Base-by-base conservation (phyloP, 139 green algal genomes). In the Eudorina sp. region DNA sequence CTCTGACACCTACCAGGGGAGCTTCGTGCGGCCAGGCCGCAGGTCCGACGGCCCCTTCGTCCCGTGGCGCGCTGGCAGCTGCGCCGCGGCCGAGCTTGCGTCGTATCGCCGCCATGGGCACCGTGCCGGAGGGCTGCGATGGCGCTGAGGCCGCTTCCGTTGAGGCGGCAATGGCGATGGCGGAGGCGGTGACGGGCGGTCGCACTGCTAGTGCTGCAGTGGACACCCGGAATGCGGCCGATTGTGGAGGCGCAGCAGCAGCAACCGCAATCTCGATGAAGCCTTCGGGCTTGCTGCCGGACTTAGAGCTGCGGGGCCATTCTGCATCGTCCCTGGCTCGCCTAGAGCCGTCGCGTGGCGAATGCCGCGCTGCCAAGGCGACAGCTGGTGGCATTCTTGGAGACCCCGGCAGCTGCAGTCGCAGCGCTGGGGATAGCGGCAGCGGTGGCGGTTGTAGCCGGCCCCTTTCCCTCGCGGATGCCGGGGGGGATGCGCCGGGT, bases 231-330 rank as follows among this genome's bases (percentile, higher is more conserved):
- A n/a, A n/a, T n/a, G n/a, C n/a, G n/a, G n/a, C n/a, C n/a, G n/a
- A n/a, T n/a, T n/a, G n/a, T n/a, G n/a, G n/a, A n/a, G n/a, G n/a
- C n/a, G n/a, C n/a, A n/a, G n/a, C n/a, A n/a, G n/a, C n/a, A n/a
- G n/a, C n/a, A n/a, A n/a, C n/a, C n/a, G n/a, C n/a, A n/a, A n/a
- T n/a, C n/a, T n/a, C n/a, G n/a, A n/a, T n/a, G n/a, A n/a, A n/a
- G n/a, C n/a, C n/a, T n/a, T n/a, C n/a, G n/a, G n/a, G 34, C 66
- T 19, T 46, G 13, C 70, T 79, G 70, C 70, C 40, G 25, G 40
- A 79, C 40, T 34, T 79, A 40, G 70, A 53, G 70, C 40, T 79
- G 23, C 70, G 70, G 34, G 70, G 70, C 11, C 70, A 79, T 27
- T 79, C 70, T 13, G 70, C 70, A 40, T 79, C 70, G 27, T 79